phyloP scores from a whole-genome alignment of 2,329 filamentous ascomycete genomes.

The Ophiostoma ips region DNA sequence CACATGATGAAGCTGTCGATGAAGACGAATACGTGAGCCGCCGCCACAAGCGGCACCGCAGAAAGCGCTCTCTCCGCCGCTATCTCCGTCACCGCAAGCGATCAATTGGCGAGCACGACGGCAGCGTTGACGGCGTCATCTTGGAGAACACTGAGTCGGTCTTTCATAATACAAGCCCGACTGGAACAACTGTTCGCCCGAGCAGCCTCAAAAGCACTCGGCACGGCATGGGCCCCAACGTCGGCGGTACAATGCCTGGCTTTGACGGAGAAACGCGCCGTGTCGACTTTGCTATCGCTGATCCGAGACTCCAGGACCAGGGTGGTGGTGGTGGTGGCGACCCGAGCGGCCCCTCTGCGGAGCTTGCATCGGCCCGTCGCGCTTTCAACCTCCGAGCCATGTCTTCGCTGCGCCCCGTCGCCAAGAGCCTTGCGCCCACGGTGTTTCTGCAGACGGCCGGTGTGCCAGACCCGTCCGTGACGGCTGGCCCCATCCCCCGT shows the following conservation, averaged over 20 bases:
- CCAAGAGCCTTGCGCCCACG: slow-evolving; percentile 55
- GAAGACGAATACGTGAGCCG: slow-evolving; percentile 31
- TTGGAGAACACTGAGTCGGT: neutral
- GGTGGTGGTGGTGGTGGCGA: neutral
- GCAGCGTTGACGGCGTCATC: slow-evolving; percentile 18
- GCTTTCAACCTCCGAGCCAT: slow-evolving; percentile 46
- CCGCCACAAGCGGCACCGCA: slow-evolving; percentile 22
- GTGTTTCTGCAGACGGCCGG: slow-evolving; percentile 45
- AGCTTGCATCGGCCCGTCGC: slow-evolving; percentile 23
- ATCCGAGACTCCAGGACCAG: slow-evolving; percentile 15
- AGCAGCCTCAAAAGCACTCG: neutral
- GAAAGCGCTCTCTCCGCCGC: slow-evolving; percentile 24
- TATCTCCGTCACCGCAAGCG: slow-evolving; percentile 27
- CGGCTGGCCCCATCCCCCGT: slow-evolving; percentile 36
- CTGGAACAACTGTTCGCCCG: slow-evolving; percentile 12
- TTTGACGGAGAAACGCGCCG: slow-evolving; percentile 20
- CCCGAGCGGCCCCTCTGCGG: slow-evolving; percentile 16
- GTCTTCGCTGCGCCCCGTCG: slow-evolving; percentile 47
- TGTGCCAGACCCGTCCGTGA: slow-evolving; percentile 14
- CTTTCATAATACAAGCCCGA: neutral
- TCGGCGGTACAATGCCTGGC: neutral
- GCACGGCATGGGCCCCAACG: neutral
- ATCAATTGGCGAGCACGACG: slow-evolving; percentile 10
- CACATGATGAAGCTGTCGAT: slow-evolving; percentile 30
- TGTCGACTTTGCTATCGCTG: slow-evolving; percentile 29